Evolutionary conservation across 192 early-diverging fungal genomes (phyloP).

Genomic region (Geosiphon pyriformis): DNA sequence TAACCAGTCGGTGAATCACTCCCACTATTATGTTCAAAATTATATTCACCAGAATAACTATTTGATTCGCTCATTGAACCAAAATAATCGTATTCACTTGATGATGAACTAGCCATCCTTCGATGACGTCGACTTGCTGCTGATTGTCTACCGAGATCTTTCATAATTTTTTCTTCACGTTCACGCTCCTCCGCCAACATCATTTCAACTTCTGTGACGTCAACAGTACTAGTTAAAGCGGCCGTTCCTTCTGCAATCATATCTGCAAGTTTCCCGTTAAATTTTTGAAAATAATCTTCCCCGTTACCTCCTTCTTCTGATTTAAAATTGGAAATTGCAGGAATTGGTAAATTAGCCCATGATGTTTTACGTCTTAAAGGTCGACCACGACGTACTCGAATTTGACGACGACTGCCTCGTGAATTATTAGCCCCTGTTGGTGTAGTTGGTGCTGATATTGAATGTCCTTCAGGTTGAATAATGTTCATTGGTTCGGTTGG

Average conservation of each 20-base stretch:
- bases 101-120: background rate
- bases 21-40: background rate
- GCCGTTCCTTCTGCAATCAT: slow-evolving; percentile 20
- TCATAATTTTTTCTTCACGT: slow-evolving; percentile 19
- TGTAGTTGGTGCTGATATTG: background rate
- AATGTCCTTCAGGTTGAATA: background rate
- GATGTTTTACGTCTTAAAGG: slow-evolving; percentile 9
- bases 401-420: slow-evolving; percentile 10
- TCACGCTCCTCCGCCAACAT: slow-evolving; percentile 16
- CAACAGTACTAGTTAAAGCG: slow-evolving; percentile 17
- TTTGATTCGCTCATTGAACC: background rate
- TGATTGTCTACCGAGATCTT: slow-evolving; percentile 15
- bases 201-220: slow-evolving; percentile 22
- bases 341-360: background rate
- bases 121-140: background rate
- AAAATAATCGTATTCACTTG: slow-evolving; percentile 13
- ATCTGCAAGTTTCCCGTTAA: slow-evolving; percentile 17
- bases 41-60: background rate
- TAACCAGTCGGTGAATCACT: background rate
- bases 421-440: too few species aligned
- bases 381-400: slow-evolving; percentile 13
- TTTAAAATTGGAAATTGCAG: background rate
- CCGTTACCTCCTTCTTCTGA: slow-evolving; percentile 4
- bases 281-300: slow-evolving; percentile 7
- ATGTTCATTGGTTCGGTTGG: background rate